Base-by-base conservation (phyloP, 192 early-diverging fungal species). In the Coemansia sp. region DNA sequence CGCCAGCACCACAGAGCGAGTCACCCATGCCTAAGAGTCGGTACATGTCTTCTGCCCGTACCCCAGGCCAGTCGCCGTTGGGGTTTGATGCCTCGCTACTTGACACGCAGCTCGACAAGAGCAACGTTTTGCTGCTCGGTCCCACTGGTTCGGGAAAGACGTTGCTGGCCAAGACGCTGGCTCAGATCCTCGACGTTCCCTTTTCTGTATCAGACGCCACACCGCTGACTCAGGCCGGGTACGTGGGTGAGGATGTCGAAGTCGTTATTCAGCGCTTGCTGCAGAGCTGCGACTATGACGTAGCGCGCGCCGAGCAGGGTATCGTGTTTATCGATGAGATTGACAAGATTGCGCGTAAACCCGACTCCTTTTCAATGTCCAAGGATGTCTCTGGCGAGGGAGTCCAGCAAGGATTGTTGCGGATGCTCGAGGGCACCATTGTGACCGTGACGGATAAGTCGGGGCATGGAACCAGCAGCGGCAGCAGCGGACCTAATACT, bases 251-350 rank as follows among this genome's bases (percentile, higher is more conserved):
- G 63, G 94, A 95, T 75, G 93, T 94, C 16, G 94, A 95, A 66
- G 73, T 90, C 20, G 92, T 93, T 26, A 92, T 95, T 59, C 89
- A 91, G 55, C 79, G 93, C 21, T 74, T 95, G 42, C 72, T 95
- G 56, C 94, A 95, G 85, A 91, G 86, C 70, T 90, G 92, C 55
- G 92, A 95, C 62, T 95, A 92, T 61, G 90, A 95, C 59, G 91
- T 95, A 39, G 85, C 87, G 34, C 87, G 87, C 23, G 94, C 94
- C 6, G 90, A 95, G 68, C 85, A 86, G 12, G 94, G 94, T 0
- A 93, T 95, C 56, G 87, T 95, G 18, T 95, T 94, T 83, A 93
- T 95, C 61, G 94, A 95, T 63, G 94, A 95, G 71, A 93, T 95
- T 61, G 94, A 95, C 84, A 95, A 95, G 79, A 91, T 95, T 61